Evolutionary conservation across 2,329 filamentous ascomycete species (phyloP).

Genomic region (Hirsutella thompsonii): DNA sequence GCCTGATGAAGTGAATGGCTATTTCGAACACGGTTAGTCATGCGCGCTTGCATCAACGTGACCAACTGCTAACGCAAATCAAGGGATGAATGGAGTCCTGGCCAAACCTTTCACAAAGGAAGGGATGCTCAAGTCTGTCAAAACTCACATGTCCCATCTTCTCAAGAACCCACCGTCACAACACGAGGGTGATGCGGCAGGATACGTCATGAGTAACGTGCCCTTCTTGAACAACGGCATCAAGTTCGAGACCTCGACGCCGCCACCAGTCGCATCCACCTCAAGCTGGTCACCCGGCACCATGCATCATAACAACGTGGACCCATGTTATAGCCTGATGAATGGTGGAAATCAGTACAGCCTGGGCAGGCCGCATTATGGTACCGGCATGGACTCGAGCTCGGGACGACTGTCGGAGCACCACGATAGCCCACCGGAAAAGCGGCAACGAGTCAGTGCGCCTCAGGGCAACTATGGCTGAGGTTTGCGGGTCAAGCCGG

Average conservation of each 20-base stretch:
- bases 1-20: slow-evolving; percentile 91
- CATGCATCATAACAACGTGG: slow-evolving; percentile 32
- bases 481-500: neutral
- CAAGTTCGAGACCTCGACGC: slow-evolving; percentile 45
- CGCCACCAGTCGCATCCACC: slow-evolving; percentile 32
- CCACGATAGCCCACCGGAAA: slow-evolving; percentile 33
- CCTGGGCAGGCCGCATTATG: slow-evolving; percentile 17
- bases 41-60: neutral
- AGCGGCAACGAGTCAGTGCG: slow-evolving; percentile 37
- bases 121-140: slow-evolving; percentile 71
- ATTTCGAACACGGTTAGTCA: slow-evolving; percentile 82
- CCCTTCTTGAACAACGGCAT: slow-evolving; percentile 20
- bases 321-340: slow-evolving; percentile 32
- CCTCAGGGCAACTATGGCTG: slow-evolving; percentile 27
- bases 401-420: slow-evolving; percentile 19
- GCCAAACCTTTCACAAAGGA: slow-evolving; percentile 94
- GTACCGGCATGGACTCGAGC: slow-evolving; percentile 13
- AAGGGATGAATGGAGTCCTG: slow-evolving; percentile 94
- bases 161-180: slow-evolving; percentile 51
- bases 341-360: slow-evolving; percentile 27
- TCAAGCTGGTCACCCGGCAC: slow-evolving; percentile 40
- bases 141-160: slow-evolving; percentile 77
- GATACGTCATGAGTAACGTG: slow-evolving; percentile 19
- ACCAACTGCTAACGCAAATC: neutral
- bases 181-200: slow-evolving; percentile 19